Base-by-base conservation (phyloP, 352 stramenopile genomes). In the Phytophthora capsici region DNA sequence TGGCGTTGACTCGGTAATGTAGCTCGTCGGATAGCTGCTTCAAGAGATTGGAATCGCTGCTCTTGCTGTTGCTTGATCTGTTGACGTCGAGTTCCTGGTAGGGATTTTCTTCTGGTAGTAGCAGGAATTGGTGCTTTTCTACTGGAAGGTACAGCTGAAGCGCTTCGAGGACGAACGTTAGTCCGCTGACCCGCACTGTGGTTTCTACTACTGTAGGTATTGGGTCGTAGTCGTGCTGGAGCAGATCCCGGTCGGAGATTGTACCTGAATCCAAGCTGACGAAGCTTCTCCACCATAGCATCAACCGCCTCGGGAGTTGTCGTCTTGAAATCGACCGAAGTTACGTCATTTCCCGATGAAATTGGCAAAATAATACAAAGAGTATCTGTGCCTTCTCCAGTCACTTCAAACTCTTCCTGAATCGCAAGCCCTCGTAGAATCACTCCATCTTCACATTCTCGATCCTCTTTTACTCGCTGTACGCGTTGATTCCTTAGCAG, bases 31-130 rank as follows among this genome's bases (percentile, higher is more conserved):
- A 88, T 68, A 1, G 77, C 74, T 51, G 63, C 63, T 32, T 86
- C 74, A 0, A 86, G 59, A 2, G 71, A 57, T 25, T 77, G 71
- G 28, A 77, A 77, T 41, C 79, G 79, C 6, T 63, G 59, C 25
- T 88, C 73, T 53, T 78, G 69, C 16, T 79, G 66, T 1, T 62
- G 63, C n/a, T 71, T 69, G 12, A 64, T 41, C 25, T 63, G 57
- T 7, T 51, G 50, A 13, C 53, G 53, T 22, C 49, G 65, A 40
- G 0, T 64, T 37, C 49, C 51, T 6, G 48, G 40, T 52, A 61
- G 16, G 16, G 48, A 43, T 19, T 12, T 67, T 17, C 52, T 47
- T 2, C 57, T 61, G 2, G 38, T 30, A n/a, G 5, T 65, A 34
- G 30, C 17, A 13, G 59, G 30, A 57, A 51, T 14, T 6, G 25